These are phyloP conservation scores for Xanthoceras sorbifolium DNA, from an alignment of 345 rosid genomes.

Conservation along the genomic window DNA sequence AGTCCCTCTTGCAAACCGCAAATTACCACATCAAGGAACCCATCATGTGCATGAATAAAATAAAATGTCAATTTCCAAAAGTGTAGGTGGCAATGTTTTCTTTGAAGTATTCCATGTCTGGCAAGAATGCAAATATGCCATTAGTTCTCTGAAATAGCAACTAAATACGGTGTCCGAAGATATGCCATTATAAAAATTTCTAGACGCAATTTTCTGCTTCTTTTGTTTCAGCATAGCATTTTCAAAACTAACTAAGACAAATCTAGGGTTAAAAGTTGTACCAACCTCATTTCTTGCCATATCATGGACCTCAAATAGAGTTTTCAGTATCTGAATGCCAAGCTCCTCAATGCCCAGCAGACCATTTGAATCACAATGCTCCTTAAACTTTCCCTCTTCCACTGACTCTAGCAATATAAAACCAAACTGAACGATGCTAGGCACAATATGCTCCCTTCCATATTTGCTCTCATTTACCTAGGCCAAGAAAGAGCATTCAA, in stretches of 20 bases:
- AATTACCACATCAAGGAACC: not conserved
- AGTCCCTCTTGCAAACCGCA: not conserved
- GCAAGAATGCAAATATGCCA: too few relatives aligned
- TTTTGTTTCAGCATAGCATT: not conserved
- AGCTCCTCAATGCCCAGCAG: constrained; percentile 67
- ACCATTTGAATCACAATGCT: constrained; percentile 39
- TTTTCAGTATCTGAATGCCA: constrained; percentile 67
- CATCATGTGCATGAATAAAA: not conserved
- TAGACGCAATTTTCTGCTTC: not conserved
- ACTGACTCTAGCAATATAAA: constrained; percentile 69
- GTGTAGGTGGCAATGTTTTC: too few relatives aligned
- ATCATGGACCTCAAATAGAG: constrained; percentile 74
- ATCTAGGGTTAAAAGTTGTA: constrained; percentile 1
- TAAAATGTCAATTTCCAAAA: not conserved
- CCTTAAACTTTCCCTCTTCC: constrained; percentile 44
- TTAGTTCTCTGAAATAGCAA: too few relatives aligned
- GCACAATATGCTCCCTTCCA: constrained; percentile 82
- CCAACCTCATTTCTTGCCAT: constrained; percentile 86
- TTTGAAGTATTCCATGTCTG: too few relatives aligned
- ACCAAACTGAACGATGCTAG: constrained; percentile 70
- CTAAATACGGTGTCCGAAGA: not conserved
- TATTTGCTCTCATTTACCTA: constrained; percentile 74
- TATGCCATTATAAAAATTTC: not conserved
- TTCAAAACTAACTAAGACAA: not conserved
- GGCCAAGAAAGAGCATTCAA: constrained; percentile 14